Conservation (phyloP, 78 protist species). For the Paratrimastix pyriformis region DNA sequence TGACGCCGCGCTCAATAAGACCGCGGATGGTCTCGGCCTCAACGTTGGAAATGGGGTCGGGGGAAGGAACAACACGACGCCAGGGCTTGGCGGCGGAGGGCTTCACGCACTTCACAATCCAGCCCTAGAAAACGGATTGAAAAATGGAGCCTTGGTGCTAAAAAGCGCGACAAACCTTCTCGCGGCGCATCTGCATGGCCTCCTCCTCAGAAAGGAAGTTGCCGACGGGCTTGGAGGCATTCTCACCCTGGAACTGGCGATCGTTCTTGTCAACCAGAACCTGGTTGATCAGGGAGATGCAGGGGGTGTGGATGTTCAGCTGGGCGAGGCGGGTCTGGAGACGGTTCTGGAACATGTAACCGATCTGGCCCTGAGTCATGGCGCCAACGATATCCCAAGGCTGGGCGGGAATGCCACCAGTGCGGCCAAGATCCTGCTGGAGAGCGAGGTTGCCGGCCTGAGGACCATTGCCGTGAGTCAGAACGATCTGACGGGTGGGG, state of each 20-base stretch:
- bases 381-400: slow-evolving; percentile 25
- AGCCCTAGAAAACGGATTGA: not conserved
- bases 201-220: slow-evolving; percentile 13
- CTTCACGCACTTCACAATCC: slow-evolving; percentile 13
- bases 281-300: slow-evolving; percentile 3
- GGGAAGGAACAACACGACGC: slow-evolving; percentile 23
- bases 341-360: slow-evolving; percentile 4
- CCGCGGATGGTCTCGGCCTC: slow-evolving; percentile 11
- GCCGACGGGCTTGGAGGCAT: slow-evolving; percentile 14
- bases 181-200: not conserved
- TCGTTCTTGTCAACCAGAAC: not conserved
- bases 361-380: slow-evolving; percentile 31
- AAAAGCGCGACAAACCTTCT: not conserved
- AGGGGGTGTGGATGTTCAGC: not conserved
- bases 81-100: slow-evolving; percentile 2
- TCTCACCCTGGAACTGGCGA: slow-evolving; percentile 1
- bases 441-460: slow-evolving; percentile 24
- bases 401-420: slow-evolving; percentile 9
- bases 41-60: slow-evolving; percentile 20
- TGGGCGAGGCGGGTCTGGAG: not conserved
- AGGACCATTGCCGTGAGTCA: slow-evolving; percentile 34
- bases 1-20: slow-evolving; percentile 1
- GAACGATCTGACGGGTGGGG: slow-evolving; percentile 5
- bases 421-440: slow-evolving; percentile 1
- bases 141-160: not conserved